Conservation (phyloP, 2,329 filamentous ascomycete genomes). For the Dactylellina haptotyla region DNA sequence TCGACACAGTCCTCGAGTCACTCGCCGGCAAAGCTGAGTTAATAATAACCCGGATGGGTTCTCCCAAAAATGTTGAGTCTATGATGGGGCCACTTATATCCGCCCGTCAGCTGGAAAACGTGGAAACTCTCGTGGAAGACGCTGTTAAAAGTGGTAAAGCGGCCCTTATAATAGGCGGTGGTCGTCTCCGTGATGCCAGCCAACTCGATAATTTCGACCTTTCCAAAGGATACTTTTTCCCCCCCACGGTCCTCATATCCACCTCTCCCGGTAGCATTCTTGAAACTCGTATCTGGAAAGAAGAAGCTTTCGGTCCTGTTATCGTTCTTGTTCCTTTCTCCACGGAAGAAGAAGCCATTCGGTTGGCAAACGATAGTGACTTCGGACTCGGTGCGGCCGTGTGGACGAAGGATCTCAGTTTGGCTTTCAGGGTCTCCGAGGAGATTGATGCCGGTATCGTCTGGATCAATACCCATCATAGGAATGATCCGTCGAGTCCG, state of each 20-base stretch:
- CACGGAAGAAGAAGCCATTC: conserved; percentile 64
- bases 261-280: conserved; percentile 58
- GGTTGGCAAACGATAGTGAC: conserved; percentile 65
- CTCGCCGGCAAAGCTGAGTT: conserved; percentile 65
- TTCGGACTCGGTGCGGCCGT: conserved; percentile 60
- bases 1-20: conserved; percentile 61
- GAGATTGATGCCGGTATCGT: conserved; percentile 66
- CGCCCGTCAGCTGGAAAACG: conserved; percentile 63
- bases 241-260: conserved; percentile 63
- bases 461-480: conserved; percentile 70
- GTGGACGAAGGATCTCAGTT: conserved; percentile 52
- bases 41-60: conserved; percentile 68
- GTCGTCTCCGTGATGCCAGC: conserved; percentile 65
- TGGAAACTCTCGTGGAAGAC: conserved; percentile 60
- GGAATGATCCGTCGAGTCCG: conserved; percentile 76
- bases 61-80: conserved; percentile 68
- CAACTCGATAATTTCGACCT: conserved; percentile 67
- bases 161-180: conserved; percentile 64
- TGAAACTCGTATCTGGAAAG: conserved; percentile 61
- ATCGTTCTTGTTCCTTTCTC: conserved; percentile 65
- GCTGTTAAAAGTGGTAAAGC: conserved; percentile 61
- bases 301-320: conserved; percentile 68
- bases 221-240: conserved; percentile 66
- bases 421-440: conserved; percentile 63
- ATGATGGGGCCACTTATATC: conserved; percentile 75